Conservation (phyloP, 352 stramenopile species). For the Blastocystis sp. region DNA sequence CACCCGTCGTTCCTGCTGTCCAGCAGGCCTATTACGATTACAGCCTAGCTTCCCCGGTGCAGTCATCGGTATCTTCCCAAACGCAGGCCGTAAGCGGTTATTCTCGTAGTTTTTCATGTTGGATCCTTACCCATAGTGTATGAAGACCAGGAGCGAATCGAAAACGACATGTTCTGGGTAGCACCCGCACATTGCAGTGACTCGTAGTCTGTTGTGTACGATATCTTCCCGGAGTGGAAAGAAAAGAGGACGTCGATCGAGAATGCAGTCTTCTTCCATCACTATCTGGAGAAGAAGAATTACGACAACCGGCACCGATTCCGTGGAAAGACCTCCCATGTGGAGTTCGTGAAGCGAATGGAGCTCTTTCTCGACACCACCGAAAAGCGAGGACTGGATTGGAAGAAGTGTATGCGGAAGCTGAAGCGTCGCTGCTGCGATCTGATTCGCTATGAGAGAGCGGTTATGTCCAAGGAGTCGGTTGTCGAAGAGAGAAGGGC, state of each 20-base stretch:
- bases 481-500: not conserved
- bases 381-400: slow-evolving; percentile 19
- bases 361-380: slow-evolving; percentile 29
- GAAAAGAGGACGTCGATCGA: slow-evolving; percentile 29
- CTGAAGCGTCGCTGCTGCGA: slow-evolving; percentile 46
- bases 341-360: slow-evolving; percentile 30
- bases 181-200: not conserved
- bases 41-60: too few relatives aligned
- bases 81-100: not conserved
- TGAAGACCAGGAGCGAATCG: slow-evolving; percentile 36
- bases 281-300: slow-evolving; percentile 31
- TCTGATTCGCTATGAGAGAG: slow-evolving; percentile 25
- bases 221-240: slow-evolving; percentile 51
- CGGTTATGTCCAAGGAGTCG: not conserved
- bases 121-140: not conserved
- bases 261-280: slow-evolving; percentile 32
- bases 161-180: slow-evolving; percentile 55
- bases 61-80: not conserved
- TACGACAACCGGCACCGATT: slow-evolving; percentile 41
- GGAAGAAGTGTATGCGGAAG: slow-evolving; percentile 54
- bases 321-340: not conserved
- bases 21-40: not conserved
- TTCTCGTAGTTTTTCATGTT: not conserved
- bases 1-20: not conserved
- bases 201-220: slow-evolving; percentile 21